Percentiles rank a stretch among this genome's conserved stretches.
phyloP scores from a whole-genome alignment of 2,329 filamentous ascomycete genomes.

The Stemphylium lycopersici region DNA sequence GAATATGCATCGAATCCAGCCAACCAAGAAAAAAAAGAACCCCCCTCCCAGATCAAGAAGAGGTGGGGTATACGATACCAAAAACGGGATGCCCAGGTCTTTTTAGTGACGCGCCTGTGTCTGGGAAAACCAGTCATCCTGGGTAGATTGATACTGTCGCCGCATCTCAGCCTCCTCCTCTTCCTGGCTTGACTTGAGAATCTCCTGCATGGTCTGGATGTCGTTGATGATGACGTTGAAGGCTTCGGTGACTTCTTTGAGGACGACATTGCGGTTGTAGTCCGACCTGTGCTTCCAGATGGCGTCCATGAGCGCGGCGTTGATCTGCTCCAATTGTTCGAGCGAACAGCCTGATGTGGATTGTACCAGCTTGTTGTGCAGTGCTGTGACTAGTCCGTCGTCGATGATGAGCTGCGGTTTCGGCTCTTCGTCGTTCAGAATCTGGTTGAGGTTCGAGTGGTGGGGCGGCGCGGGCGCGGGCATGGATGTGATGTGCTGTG shows the following conservation, averaged over 20 bases:
- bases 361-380: slow-evolving; percentile 69
- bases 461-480: slow-evolving; percentile 46
- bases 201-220: slow-evolving; percentile 62
- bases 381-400: slow-evolving; percentile 58
- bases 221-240: slow-evolving; percentile 79
- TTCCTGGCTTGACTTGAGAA: slow-evolving; percentile 52
- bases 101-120: slow-evolving; percentile 7
- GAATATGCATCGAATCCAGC: background rate
- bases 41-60: background rate
- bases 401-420: slow-evolving; percentile 54
- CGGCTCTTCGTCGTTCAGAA: slow-evolving; percentile 51
- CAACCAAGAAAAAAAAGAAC: background rate
- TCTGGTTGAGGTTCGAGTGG: slow-evolving; percentile 46
- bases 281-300: slow-evolving; percentile 81
- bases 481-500: slow-evolving; percentile 39
- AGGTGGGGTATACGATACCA: background rate
- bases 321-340: slow-evolving; percentile 94
- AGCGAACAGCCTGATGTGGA: slow-evolving; percentile 80
- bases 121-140: slow-evolving; percentile 14
- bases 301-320: slow-evolving; percentile 86
- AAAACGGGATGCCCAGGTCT: background rate
- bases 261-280: slow-evolving; percentile 82
- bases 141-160: slow-evolving; percentile 8
- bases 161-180: slow-evolving; percentile 19
- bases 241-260: slow-evolving; percentile 65